These are phyloP conservation scores for Hyphopichia pseudoburtonii DNA, from an alignment of 1,139 yeast genomes.

Conservation along the genomic window DNA sequence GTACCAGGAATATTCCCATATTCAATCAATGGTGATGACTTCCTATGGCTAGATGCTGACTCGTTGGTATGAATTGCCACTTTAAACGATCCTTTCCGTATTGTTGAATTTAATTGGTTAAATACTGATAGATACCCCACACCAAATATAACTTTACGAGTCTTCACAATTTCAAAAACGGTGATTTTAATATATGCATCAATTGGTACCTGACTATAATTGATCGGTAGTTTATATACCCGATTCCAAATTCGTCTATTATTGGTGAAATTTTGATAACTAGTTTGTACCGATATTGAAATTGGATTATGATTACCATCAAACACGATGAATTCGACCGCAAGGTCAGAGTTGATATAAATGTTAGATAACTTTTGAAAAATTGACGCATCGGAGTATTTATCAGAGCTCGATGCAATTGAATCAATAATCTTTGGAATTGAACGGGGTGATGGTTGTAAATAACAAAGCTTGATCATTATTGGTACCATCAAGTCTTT, in stretches of 20 bases:
- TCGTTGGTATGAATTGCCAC: constrained; percentile 22
- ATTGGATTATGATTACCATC: constrained; percentile 59
- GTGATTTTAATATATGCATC: constrained; percentile 60
- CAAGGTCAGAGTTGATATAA: constrained; percentile 56
- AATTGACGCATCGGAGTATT: constrained; percentile 54
- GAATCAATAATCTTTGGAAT: constrained; percentile 16
- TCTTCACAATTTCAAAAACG: constrained; percentile 66
- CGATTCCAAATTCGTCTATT: constrained; percentile 47
- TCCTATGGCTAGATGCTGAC: constrained; percentile 4
- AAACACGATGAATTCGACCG: constrained; percentile 60
- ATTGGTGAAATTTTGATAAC: constrained; percentile 58
- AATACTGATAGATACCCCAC: constrained; percentile 62
- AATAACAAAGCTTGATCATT: constrained; percentile 34
- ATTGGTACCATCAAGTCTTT: constrained; percentile 64
- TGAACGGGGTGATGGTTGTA: constrained; percentile 25
- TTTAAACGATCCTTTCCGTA: constrained; percentile 42
- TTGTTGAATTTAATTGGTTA: constrained; percentile 32
- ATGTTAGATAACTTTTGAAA: constrained; percentile 52
- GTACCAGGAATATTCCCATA: constrained; percentile 24
- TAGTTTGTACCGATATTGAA: constrained; percentile 67
- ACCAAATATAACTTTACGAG: constrained; percentile 53
- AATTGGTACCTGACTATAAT: constrained; percentile 65
- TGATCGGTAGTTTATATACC: constrained; percentile 70
- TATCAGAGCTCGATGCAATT: constrained; percentile 53
- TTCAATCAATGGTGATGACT: constrained; percentile 11